These are phyloP conservation scores for Neurospora africana DNA, from an alignment of 495 filamentous ascomycete species.

Conservation along the genomic window DNA sequence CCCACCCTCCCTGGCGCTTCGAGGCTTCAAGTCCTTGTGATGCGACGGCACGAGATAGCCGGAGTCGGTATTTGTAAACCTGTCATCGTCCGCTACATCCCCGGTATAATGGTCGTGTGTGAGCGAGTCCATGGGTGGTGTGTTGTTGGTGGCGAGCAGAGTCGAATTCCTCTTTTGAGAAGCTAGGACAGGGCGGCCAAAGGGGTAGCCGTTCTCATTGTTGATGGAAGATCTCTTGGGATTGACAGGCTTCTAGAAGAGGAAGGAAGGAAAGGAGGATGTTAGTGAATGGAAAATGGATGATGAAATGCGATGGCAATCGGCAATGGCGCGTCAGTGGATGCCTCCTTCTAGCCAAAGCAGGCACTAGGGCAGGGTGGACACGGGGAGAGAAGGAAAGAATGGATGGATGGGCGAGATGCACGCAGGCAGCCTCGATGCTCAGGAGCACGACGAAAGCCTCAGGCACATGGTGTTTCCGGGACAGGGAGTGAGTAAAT, in stretches of 20 bases:
- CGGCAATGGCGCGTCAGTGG: neutral
- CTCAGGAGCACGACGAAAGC: neutral
- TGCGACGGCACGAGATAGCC: conserved; percentile 11
- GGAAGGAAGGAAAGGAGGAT: conserved; percentile 1
- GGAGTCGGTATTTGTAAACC: conserved; percentile 7
- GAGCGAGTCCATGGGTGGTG: conserved; percentile 3
- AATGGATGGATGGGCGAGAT: neutral
- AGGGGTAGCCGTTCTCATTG: conserved; percentile 9
- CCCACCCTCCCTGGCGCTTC: conserved; percentile 42
- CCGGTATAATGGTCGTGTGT: conserved; percentile 11
- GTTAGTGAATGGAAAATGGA: neutral
- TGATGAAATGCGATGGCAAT: neutral
- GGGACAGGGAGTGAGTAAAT: neutral
- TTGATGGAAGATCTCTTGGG: conserved; percentile 8
- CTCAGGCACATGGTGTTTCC: neutral
- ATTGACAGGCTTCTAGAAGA: conserved; percentile 10
- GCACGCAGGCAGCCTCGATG: neutral
- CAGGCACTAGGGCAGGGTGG: neutral
- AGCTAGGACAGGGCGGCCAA: conserved; percentile 9
- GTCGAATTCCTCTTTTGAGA: conserved; percentile 27
- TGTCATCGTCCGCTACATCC: conserved; percentile 10
- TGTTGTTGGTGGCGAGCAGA: conserved; percentile 3
- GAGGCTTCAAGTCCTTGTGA: conserved; percentile 29
- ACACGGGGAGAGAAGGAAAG: neutral
- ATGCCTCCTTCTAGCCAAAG: neutral